Evolutionary conservation across 2,329 filamentous ascomycete species (phyloP).

Genomic region (Exophiala xenobiotica): DNA sequence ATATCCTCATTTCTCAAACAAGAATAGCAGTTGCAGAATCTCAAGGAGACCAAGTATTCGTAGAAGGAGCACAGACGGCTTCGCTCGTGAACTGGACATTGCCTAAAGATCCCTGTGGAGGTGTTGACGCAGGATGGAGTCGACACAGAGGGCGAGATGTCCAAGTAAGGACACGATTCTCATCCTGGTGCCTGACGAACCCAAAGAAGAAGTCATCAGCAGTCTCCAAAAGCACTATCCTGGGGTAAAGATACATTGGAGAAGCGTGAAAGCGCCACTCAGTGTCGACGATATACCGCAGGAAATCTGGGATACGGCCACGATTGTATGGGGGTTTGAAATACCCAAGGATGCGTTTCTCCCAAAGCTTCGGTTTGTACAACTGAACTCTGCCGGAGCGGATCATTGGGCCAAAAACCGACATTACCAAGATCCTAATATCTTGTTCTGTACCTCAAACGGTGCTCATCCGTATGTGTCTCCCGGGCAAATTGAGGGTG

Average conservation of each 20-base stretch:
- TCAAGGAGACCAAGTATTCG: too few relatives aligned
- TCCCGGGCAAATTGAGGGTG: constrained; percentile 4
- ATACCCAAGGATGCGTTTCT: constrained; percentile 1
- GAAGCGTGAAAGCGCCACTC: constrained; percentile 1
- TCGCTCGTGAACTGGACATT: too few relatives aligned
- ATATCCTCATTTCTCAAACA: too few relatives aligned
- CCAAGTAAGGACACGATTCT: neutral
- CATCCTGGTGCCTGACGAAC: neutral
- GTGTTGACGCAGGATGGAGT: neutral
- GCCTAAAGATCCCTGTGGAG: too few relatives aligned
- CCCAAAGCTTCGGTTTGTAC: constrained; percentile 45
- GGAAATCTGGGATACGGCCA: constrained; percentile 18
- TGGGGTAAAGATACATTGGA: constrained; percentile 37
- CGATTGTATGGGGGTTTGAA: constrained; percentile 4
- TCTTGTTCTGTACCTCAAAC: constrained; percentile 44
- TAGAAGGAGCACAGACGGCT: too few relatives aligned
- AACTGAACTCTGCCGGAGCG: constrained; percentile 46
- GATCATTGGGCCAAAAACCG: constrained; percentile 43
- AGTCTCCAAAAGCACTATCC: constrained; percentile 39
- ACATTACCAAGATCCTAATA: constrained; percentile 37
- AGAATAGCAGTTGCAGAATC: too few relatives aligned
- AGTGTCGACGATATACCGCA: constrained; percentile 2
- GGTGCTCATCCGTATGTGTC: constrained; percentile 44
- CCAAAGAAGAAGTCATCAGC: neutral
- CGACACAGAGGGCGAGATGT: neutral